Conservation (phyloP, 2,329 filamentous ascomycete genomes). For the Furcasterigmium furcatum region DNA sequence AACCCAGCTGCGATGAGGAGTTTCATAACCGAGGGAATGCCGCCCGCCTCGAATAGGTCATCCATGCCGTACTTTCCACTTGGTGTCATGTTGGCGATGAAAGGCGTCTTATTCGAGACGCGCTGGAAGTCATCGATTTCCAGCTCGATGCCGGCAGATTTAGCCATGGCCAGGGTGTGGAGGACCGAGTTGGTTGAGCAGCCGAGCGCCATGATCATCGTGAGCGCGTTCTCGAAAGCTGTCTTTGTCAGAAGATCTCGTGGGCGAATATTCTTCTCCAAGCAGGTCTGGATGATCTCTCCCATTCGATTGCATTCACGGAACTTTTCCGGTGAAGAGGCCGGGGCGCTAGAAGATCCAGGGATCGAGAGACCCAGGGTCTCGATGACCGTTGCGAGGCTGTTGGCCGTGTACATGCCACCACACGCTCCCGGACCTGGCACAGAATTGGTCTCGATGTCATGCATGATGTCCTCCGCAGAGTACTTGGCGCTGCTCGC, state of each 20-base stretch:
- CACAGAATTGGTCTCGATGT: constrained; percentile 77
- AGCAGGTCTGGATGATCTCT: constrained; percentile 72
- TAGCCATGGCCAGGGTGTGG: constrained; percentile 87
- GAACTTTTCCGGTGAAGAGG: constrained; percentile 76
- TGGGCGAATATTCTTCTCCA: constrained; percentile 80
- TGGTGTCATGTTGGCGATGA: constrained; percentile 82
- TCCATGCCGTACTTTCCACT: constrained; percentile 84
- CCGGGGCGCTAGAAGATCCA: constrained; percentile 80
- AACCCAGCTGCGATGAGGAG: constrained; percentile 75
- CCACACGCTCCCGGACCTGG: constrained; percentile 64
- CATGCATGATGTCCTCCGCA: constrained; percentile 75
- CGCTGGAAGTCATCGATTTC: constrained; percentile 80
- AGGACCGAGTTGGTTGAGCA: constrained; percentile 87
- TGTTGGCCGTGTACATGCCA: constrained; percentile 92
- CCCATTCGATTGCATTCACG: constrained; percentile 82
- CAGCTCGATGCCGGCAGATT: constrained; percentile 73
- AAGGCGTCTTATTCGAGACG: constrained; percentile 77
- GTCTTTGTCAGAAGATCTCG: constrained; percentile 75
- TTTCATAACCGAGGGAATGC: constrained; percentile 82
- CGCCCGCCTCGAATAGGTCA: constrained; percentile 81
- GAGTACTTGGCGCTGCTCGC: constrained; percentile 57
- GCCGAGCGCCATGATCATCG: constrained; percentile 88
- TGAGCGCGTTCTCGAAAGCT: constrained; percentile 83
- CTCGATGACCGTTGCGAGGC: constrained; percentile 87
- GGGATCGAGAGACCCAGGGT: constrained; percentile 81